Percentiles rank a stretch among this genome's conserved stretches.
phyloP scores from a whole-genome alignment of 441 rosid genomes.

The Euphorbia schlechtendalii region DNA sequence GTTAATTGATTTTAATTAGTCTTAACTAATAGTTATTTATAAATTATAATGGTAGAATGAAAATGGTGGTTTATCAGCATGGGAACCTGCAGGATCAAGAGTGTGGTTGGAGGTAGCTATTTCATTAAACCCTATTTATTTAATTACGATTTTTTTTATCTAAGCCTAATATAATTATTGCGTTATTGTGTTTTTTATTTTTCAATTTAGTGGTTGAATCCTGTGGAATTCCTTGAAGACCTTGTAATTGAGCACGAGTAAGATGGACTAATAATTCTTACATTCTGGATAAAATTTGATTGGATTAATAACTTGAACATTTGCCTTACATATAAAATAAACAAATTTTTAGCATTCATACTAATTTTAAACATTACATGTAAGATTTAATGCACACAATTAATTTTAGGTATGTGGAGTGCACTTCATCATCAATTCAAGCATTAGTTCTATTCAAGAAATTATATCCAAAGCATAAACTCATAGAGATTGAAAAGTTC shows the following conservation, averaged over 20 bases:
- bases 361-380: conserved; percentile 3
- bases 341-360: no score
- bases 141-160: no score
- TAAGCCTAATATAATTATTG: no score
- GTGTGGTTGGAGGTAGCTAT: conserved; percentile 30
- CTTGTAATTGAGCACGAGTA: conserved; percentile 27
- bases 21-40: no score
- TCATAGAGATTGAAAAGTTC: conserved; percentile 35
- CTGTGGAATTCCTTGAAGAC: conserved; percentile 31
- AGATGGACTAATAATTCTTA: no score
- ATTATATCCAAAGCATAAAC: conserved; percentile 33
- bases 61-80: conserved; percentile 31
- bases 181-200: no score
- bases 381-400: no score
- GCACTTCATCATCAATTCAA: conserved; percentile 35
- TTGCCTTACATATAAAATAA: no score
- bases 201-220: conserved; percentile 44
- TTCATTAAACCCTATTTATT: no score
- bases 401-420: conserved; percentile 22
- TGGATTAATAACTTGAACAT: no score
- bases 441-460: conserved; percentile 25
- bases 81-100: conserved; percentile 36
- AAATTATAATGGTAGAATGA: conserved; percentile 23
- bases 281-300: no score
- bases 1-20: no score